Base-by-base conservation (phyloP, 208 protist genomes). In the Acanthamoeba castellanii region DNA sequence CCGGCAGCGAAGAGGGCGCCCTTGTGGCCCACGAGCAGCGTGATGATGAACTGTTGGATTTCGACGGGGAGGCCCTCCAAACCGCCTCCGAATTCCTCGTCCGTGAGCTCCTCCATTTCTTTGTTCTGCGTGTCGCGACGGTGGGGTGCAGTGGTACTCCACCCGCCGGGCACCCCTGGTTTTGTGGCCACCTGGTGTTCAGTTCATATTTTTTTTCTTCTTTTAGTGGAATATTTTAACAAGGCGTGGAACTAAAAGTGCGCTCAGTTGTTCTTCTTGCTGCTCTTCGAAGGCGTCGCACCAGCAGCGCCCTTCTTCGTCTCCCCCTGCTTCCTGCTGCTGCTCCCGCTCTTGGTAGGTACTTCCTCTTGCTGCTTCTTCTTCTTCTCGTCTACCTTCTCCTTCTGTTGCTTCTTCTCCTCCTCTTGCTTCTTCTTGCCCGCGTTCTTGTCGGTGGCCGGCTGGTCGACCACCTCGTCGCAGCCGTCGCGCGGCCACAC, bases 21-120 rank as follows among this genome's bases (percentile, higher is more conserved):
- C 7, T 11, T 11, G 16, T 85, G 76, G 76, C 76, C 76, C 76
- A 85, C 76, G 45, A 85, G 76, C 76, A 85, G 76, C 16, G 45
- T 85, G 3, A 85, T 22, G 8, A 85, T 16, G 76, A 57, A 57
- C 76, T 85, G 76, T 42, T 85, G 76, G 42, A 85, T 6, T 25
- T 85, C 76, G 9, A 85, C 76, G n/a, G 76, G 76, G 20, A 85
- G 70, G 22, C 22, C 30, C 11, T 20, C 13, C 34, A 78, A 8
- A 20, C 70, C 70, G 9, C 70, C 70, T 42, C 13, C 8, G 13
- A 42, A 20, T 42, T 78, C 70, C 20, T 78, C 70, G 13, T 78
- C 70, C 27, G 13, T 25, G 11, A 30, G 18, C 8, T 74, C 66
- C 27, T 74, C 55, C 55, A 59, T 20, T 13, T 59, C 55, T 20